These are phyloP conservation scores for Phaeosphaeria sp. DNA, from an alignment of 2,329 filamentous ascomycete species.

Conservation along the genomic window DNA sequence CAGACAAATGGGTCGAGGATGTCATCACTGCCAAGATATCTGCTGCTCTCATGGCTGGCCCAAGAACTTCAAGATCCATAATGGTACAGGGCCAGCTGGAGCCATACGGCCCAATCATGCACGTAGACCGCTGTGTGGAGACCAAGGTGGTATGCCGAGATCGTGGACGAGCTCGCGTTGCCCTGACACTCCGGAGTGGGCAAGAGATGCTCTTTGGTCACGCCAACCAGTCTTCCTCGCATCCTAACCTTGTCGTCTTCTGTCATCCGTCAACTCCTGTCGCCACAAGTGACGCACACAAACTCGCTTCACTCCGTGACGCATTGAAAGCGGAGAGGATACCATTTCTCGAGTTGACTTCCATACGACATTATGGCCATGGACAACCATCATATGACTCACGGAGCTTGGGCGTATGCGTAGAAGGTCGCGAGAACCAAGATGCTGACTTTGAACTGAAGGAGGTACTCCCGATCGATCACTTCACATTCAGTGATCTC, in stretches of 20 bases:
- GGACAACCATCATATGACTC: conserved; percentile 25
- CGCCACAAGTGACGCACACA: conserved; percentile 19
- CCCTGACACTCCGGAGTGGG: conserved; percentile 33
- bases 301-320: conserved; percentile 29
- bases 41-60: conserved; percentile 39
- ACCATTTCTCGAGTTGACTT: conserved; percentile 40
- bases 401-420: conserved; percentile 34
- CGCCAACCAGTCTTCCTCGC: conserved; percentile 7
- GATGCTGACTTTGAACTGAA: conserved; percentile 31
- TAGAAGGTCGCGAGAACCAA: conserved; percentile 37
- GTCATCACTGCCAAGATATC: conserved; percentile 38
- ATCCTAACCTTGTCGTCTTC: conserved; percentile 42
- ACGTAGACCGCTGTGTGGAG: conserved; percentile 35
- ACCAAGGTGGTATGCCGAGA: conserved; percentile 17
- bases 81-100: conserved; percentile 45
- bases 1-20: conserved; percentile 39
- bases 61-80: conserved; percentile 41
- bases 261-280: conserved; percentile 29
- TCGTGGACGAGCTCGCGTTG: conserved; percentile 13
- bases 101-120: conserved; percentile 36
- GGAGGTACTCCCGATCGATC: conserved; percentile 42
- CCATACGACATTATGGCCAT: conserved; percentile 34
- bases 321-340: conserved; percentile 32
- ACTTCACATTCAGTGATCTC: conserved; percentile 41
- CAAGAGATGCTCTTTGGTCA: conserved; percentile 28